Conservation (phyloP, 2,329 filamentous ascomycete species). For the Neonectria ditissima region DNA sequence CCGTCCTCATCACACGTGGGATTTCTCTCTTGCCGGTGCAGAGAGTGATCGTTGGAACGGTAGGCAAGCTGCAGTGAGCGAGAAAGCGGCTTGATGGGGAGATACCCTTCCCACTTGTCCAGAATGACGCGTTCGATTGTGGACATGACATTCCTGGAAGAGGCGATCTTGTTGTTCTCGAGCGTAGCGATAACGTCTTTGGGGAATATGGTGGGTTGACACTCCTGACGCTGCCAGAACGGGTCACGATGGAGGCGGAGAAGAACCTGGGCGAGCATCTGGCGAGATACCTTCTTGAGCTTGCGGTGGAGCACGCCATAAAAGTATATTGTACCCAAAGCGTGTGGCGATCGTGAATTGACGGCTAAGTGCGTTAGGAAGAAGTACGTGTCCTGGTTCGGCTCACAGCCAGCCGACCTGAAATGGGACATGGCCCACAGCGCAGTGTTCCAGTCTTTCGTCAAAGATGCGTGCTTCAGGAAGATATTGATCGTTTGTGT, state of each 20-base stretch:
- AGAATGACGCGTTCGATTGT: constrained; percentile 49
- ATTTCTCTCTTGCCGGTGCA: constrained; percentile 39
- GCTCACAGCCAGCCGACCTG: constrained; percentile 35
- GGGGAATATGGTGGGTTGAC: constrained; percentile 47
- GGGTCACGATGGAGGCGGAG: constrained; percentile 37
- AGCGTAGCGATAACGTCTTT: constrained; percentile 40
- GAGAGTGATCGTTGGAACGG: constrained; percentile 42
- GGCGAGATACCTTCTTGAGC: constrained; percentile 43
- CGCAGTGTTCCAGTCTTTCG: constrained; percentile 48
- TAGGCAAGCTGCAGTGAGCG: constrained; percentile 43
- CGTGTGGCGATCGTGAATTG: constrained; percentile 45
- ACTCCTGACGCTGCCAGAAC: constrained; percentile 43
- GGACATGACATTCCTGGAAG: constrained; percentile 40
- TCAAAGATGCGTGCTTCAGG: constrained; percentile 47
- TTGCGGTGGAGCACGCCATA: constrained; percentile 49
- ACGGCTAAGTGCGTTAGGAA: constrained; percentile 54
- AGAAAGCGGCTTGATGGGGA: constrained; percentile 45
- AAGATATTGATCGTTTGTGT: constrained; percentile 54
- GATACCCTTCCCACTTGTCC: constrained; percentile 43
- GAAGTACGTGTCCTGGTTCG: constrained; percentile 51
- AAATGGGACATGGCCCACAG: constrained; percentile 46
- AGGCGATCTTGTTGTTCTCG: constrained; percentile 31
- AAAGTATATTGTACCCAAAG: constrained; percentile 49
- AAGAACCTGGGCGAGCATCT: constrained; percentile 42
- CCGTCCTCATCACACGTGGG: background rate